A percentile compares a stretch with the other conserved stretches of the same genome.
phyloP scores from a whole-genome alignment of 306 rosid genomes.

The Citrullus mucosospermus region DNA sequence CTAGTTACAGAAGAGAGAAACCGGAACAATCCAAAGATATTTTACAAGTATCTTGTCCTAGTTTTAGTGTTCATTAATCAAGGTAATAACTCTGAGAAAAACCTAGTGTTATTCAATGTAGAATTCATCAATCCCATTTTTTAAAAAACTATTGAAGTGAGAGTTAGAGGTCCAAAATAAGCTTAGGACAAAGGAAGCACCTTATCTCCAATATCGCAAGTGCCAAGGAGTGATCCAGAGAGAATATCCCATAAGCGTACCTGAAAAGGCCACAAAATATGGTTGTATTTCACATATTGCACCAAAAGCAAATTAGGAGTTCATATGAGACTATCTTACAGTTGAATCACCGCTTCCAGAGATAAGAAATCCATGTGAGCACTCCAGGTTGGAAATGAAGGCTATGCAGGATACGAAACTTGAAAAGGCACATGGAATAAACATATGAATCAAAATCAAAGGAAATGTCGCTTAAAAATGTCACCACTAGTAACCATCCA shows the following conservation, averaged over 20 bases:
- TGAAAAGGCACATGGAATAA: conserved; percentile 5
- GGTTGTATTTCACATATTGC: conserved; percentile 6
- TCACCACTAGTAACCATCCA: background rate
- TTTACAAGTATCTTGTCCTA: background rate
- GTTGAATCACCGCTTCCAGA: conserved; percentile 96
- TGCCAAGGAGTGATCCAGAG: conserved; percentile 65
- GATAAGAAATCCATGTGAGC: conserved; percentile 48
- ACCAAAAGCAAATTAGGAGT: conserved; percentile 12
- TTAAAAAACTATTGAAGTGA: background rate
- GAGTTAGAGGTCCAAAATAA: background rate
- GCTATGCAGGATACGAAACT: conserved; percentile 83
- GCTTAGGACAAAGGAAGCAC: conserved; percentile 19
- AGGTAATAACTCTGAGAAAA: background rate
- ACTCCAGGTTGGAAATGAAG: conserved; percentile 41
- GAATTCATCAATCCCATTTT: background rate
- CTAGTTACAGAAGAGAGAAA: background rate
- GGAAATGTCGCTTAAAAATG: background rate
- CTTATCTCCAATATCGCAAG: conserved; percentile 61
- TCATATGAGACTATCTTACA: conserved; percentile 28
- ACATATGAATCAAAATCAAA: background rate
- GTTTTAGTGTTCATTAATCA: conserved; percentile 2
- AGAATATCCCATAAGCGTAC: conserved; percentile 73
- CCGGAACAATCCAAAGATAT: background rate
- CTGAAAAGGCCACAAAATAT: conserved; percentile 27
- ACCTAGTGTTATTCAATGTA: background rate